A percentile compares a stretch with the other conserved stretches of the same genome.
Conservation (phyloP, 228 moss, liverwort and hornwort species). For the Sphagnum magellanicum region DNA sequence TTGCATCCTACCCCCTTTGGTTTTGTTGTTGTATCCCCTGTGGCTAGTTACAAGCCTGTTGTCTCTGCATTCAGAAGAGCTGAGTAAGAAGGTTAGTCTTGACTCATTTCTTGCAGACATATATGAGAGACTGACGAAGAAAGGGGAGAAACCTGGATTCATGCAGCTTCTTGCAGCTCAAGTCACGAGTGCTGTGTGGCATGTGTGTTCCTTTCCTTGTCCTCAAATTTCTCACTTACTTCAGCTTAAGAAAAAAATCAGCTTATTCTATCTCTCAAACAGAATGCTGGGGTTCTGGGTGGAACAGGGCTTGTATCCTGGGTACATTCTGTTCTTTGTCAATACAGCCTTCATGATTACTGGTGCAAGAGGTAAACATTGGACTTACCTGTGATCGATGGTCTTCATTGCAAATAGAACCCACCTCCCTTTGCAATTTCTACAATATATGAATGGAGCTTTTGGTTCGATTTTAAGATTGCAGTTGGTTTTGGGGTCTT, state of each 20-base stretch:
- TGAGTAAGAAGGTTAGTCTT: neutral
- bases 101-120: slow-evolving; percentile 22
- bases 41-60: too few species aligned
- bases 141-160: slow-evolving; percentile 37
- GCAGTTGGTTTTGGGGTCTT: neutral
- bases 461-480: too few species aligned
- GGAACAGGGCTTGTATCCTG: slow-evolving; percentile 44
- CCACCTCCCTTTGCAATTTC: too few species aligned
- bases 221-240: too few species aligned
- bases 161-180: slow-evolving; percentile 54
- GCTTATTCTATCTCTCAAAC: too few species aligned
- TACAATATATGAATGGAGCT: too few species aligned
- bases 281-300: neutral
- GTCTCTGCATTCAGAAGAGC: too few species aligned
- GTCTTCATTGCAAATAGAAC: too few species aligned
- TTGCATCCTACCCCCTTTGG: neutral
- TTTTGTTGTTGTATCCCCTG: too few species aligned
- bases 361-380: slow-evolving; percentile 38
- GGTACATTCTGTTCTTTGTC: slow-evolving; percentile 46
- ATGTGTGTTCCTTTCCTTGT: slow-evolving; percentile 22
- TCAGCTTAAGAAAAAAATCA: too few species aligned
- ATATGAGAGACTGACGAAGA: slow-evolving; percentile 39
- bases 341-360: slow-evolving; percentile 53
- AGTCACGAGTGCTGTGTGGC: slow-evolving; percentile 57
- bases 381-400: neutral